These are phyloP conservation scores for Solanum bulbocastanum DNA, from an alignment of 257 asterid genomes.

Conservation along the genomic window DNA sequence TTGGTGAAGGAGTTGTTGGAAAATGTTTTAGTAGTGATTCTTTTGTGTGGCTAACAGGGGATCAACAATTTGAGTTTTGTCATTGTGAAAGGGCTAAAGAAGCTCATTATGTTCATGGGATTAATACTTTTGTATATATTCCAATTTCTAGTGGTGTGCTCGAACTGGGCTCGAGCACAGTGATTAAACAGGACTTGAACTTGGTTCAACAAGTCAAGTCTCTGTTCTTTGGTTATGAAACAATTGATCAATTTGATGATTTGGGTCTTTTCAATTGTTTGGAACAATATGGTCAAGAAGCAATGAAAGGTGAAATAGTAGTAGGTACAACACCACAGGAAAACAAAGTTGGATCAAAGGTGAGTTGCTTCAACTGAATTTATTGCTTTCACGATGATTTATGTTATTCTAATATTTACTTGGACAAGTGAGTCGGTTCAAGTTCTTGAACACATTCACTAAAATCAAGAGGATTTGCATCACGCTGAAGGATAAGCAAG, in stretches of 20 bases:
- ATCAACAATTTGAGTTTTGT: constrained; percentile 39
- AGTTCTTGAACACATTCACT: not conserved
- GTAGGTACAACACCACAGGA: not conserved
- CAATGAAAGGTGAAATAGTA: not conserved
- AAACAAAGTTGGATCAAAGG: not conserved
- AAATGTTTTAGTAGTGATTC: constrained; percentile 49
- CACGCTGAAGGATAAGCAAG: no score
- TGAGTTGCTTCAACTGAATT: not conserved
- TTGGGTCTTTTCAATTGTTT: not conserved
- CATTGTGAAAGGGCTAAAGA: constrained; percentile 61
- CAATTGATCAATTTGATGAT: not conserved
- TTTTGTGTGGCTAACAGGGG: constrained; percentile 59
- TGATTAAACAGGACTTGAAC: constrained; percentile 37
- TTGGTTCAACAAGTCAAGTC: constrained; percentile 41
- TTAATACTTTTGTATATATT: constrained; percentile 57
- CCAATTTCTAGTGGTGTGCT: constrained; percentile 48
- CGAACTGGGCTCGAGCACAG: constrained; percentile 50
- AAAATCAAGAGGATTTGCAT: no score
- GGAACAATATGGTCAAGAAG: not conserved
- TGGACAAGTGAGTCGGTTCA: not conserved
- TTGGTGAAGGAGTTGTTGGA: constrained; percentile 44
- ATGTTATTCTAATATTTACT: not conserved
- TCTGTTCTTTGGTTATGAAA: constrained; percentile 14
- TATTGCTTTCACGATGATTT: not conserved
- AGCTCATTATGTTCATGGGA: constrained; percentile 50